Conservation (phyloP, 208 protist genomes). For the Vickermania ingenoplastis region DNA sequence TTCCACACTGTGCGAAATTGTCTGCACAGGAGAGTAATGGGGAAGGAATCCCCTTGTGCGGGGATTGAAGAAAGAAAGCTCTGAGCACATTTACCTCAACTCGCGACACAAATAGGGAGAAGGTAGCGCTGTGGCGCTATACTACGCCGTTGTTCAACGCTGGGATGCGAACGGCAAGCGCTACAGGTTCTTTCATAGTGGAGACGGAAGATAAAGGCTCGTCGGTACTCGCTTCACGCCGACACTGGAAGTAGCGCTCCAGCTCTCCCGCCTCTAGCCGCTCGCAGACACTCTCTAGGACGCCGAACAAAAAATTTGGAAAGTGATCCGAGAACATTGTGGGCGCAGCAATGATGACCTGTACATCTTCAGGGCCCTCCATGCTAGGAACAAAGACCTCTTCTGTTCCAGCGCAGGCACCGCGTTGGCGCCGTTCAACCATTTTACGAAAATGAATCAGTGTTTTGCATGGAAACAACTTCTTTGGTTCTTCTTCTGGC, state of each 20-base stretch:
- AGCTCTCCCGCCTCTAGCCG: conserved; percentile 49
- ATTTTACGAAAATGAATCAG: conserved; percentile 68
- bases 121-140: too few relatives aligned
- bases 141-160: neutral
- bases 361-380: conserved; percentile 39
- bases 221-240: too few relatives aligned
- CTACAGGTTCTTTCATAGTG: neutral
- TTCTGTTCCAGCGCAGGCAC: conserved; percentile 19
- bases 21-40: too few relatives aligned
- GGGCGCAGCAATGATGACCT: conserved; percentile 51
- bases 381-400: conserved; percentile 58
- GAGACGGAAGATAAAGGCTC: too few relatives aligned
- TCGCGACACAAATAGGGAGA: too few relatives aligned
- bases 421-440: conserved; percentile 12
- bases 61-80: too few relatives aligned
- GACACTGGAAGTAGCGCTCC: conserved; percentile 60
- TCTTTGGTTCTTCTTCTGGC: conserved; percentile 8
- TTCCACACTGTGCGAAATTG: too few relatives aligned
- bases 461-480: conserved; percentile 48
- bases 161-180: neutral
- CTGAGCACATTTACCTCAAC: too few relatives aligned
- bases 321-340: conserved; percentile 84
- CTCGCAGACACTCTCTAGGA: conserved; percentile 25
- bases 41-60: too few relatives aligned
- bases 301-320: conserved; percentile 61